Evolutionary conservation across 768 basidiomycete genomes (phyloP).

Genomic region (Tulasnella calospora): DNA sequence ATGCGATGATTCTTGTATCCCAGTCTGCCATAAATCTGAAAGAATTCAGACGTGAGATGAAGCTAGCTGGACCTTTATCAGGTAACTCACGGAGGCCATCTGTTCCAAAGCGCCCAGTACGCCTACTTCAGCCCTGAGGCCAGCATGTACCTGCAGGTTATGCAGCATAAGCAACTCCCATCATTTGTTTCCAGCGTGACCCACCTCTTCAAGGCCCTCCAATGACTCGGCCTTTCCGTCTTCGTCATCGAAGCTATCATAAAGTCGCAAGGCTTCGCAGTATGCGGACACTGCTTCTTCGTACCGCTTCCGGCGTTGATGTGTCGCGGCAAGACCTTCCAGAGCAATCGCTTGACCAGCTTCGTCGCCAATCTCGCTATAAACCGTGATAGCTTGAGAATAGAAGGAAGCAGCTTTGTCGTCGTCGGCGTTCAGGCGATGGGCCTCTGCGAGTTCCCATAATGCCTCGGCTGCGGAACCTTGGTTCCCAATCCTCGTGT

Average conservation of each 20-base stretch:
- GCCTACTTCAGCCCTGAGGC: background rate
- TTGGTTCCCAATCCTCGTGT: background rate
- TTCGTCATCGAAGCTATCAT: background rate
- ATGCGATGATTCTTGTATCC: background rate
- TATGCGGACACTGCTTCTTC: background rate
- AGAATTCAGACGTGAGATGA: background rate
- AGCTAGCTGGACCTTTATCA: background rate
- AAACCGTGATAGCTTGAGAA: background rate
- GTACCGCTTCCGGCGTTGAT: background rate
- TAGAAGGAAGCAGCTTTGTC: background rate
- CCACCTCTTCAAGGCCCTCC: background rate
- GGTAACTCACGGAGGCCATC: background rate
- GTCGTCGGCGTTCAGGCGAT: background rate
- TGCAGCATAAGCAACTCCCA: background rate
- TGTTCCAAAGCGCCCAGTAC: background rate
- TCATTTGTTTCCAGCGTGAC: background rate
- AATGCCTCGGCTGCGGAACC: background rate
- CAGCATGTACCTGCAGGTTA: background rate
- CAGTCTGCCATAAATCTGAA: background rate
- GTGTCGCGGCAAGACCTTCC: background rate
- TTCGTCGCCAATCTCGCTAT: background rate
- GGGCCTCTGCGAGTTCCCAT: background rate
- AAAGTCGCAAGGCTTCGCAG: background rate
- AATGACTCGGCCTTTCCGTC: background rate
- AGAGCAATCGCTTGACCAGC: background rate